phyloP scores from a whole-genome alignment of 164 flowering plant genomes.

The Tetracentron sinense region DNA sequence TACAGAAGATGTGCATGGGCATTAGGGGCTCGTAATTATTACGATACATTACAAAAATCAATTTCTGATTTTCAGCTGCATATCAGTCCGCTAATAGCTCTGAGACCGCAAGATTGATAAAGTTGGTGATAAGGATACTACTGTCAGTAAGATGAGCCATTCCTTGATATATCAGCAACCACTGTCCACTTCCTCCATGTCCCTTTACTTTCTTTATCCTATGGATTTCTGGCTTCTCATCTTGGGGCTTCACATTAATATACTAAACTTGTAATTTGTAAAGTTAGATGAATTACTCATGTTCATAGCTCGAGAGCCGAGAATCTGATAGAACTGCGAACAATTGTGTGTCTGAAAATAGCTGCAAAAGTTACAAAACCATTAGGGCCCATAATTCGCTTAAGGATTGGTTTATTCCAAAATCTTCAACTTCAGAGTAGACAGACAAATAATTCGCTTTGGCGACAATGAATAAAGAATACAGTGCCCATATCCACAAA shows the following conservation, averaged over 20 bases:
- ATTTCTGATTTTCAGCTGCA: neutral
- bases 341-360: slow-evolving; percentile 78
- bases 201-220: neutral
- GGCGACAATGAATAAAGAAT: too few species aligned
- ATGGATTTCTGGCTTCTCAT: neutral
- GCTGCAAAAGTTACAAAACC: slow-evolving; percentile 42
- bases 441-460: neutral
- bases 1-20: neutral
- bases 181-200: slow-evolving; percentile 1
- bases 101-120: neutral
- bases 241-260: neutral
- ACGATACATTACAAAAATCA: neutral
- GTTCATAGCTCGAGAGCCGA: slow-evolving; percentile 60
- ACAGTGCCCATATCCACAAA: too few species aligned
- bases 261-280: neutral
- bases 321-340: slow-evolving; percentile 74
- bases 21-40: neutral
- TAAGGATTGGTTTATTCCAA: neutral
- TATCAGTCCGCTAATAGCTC: neutral
- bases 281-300: slow-evolving; percentile 30
- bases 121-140: neutral
- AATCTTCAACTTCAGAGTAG: neutral
- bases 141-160: neutral
- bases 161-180: neutral
- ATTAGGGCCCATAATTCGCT: neutral